Percentiles rank a stretch among this genome's conserved stretches.
Evolutionary conservation across 805 yeast species (phyloP).

Genomic region (Limtongozyma cylindracea): DNA sequence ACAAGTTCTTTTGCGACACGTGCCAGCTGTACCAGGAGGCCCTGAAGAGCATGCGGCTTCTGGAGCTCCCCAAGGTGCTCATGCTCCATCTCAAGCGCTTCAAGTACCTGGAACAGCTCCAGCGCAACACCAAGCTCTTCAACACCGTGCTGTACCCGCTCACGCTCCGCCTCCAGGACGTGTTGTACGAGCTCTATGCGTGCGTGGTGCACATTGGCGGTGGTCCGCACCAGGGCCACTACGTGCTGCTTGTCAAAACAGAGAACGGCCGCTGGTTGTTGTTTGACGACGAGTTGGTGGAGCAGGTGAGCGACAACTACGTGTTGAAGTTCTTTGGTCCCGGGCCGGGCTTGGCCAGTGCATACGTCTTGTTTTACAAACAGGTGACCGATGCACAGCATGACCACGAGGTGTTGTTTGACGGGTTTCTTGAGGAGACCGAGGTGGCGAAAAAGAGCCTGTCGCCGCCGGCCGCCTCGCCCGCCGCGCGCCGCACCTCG

Average conservation of each 20-base stretch:
- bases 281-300: constrained; percentile 91
- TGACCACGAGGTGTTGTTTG: too few species aligned
- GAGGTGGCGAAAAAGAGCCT: too few species aligned
- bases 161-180: constrained; percentile 40
- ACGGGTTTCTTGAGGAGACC: too few species aligned
- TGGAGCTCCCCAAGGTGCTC: constrained; percentile 49
- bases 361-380: constrained; percentile 70
- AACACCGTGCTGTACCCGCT: constrained; percentile 67
- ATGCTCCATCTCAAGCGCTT: constrained; percentile 79
- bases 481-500: too few species aligned
- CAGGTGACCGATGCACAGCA: too few species aligned
- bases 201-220: constrained; percentile 92
- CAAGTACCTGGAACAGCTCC: constrained; percentile 67
- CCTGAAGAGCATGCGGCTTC: constrained; percentile 64
- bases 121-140: constrained; percentile 65
- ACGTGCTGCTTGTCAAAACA: constrained; percentile 67
- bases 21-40: constrained; percentile 90
- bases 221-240: constrained; percentile 95
- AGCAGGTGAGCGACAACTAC: constrained; percentile 58
- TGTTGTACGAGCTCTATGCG: constrained; percentile 61
- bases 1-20: constrained; percentile 80
- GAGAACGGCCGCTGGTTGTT: constrained; percentile 66
- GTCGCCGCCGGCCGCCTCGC: too few species aligned
- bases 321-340: constrained; percentile 78
- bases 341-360: constrained; percentile 70